Conservation (phyloP, 768 basidiomycete genomes). For the Inosperma sp. region DNA sequence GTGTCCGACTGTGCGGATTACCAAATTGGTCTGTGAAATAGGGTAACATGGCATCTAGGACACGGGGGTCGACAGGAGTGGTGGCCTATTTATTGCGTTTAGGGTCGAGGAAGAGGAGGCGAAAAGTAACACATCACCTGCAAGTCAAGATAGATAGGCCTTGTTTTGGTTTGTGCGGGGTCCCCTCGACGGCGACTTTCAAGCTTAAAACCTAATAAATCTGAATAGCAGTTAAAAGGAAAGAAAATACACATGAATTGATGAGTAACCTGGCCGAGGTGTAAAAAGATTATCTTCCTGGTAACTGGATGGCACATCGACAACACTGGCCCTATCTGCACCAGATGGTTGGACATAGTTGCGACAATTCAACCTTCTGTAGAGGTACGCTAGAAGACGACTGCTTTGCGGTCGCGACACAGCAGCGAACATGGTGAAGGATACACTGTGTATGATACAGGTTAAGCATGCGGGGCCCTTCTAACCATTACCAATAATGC, state of each 20-base stretch:
- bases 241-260: not conserved
- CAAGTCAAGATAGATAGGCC: constrained; percentile 98
- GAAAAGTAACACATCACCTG: constrained; percentile 51
- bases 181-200: constrained; percentile 58
- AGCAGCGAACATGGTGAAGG: constrained; percentile 53
- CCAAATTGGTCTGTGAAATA: constrained; percentile 94
- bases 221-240: constrained; percentile 34
- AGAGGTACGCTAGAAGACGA: constrained; percentile 31
- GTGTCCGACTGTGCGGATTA: constrained; percentile 96
- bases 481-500: not conserved
- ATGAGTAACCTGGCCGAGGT: constrained; percentile 56
- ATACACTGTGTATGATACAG: constrained; percentile 3
- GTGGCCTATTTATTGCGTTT: constrained; percentile 65
- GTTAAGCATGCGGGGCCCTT: not conserved
- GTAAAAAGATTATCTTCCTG: constrained; percentile 65
- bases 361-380: constrained; percentile 38
- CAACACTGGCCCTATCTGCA: constrained; percentile 76
- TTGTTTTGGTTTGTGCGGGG: constrained; percentile 52
- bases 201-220: constrained; percentile 87
- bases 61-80: constrained; percentile 95
- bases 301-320: constrained; percentile 74
- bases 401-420: constrained; percentile 40
- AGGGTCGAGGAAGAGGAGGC: constrained; percentile 8
- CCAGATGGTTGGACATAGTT: constrained; percentile 77
- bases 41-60: constrained; percentile 95